phyloP scores from a whole-genome alignment of 2,329 filamentous ascomycete genomes.

The Aureobasidium sp. region DNA sequence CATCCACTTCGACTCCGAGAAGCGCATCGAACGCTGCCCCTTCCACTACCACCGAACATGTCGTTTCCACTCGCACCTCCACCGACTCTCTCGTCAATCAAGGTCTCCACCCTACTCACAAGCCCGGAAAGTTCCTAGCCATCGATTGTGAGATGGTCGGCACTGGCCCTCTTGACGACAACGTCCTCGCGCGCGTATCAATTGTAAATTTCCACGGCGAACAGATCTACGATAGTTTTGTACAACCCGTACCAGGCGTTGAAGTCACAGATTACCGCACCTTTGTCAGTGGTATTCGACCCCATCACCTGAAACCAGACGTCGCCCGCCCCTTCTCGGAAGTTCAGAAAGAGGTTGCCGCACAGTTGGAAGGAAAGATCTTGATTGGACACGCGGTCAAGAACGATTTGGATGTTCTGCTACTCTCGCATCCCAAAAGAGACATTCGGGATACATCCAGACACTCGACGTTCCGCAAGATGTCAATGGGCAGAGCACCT shows the following conservation, averaged over 20 bases:
- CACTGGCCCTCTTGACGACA: constrained; percentile 59
- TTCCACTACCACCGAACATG: constrained; percentile 54
- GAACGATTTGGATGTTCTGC: constrained; percentile 67
- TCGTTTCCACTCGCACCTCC: constrained; percentile 51
- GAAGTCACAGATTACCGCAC: constrained; percentile 92
- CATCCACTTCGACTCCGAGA: constrained; percentile 40
- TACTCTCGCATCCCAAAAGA: constrained; percentile 68
- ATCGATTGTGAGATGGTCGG: constrained; percentile 99
- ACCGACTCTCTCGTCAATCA: constrained; percentile 38
- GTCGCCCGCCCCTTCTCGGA: constrained; percentile 55
- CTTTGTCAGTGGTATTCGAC: constrained; percentile 70
- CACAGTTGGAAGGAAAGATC: constrained; percentile 62
- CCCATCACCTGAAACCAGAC: constrained; percentile 58
- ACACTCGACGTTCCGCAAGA: constrained; percentile 64
- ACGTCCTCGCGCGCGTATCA: constrained; percentile 77
- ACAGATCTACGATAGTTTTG: constrained; percentile 91
- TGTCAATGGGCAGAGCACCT: constrained; percentile 62
- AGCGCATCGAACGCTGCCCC: constrained; percentile 52
- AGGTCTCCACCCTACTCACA: constrained; percentile 45
- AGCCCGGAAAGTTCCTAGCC: constrained; percentile 82
- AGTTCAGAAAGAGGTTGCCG: constrained; percentile 66
- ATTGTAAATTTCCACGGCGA: constrained; percentile 89
- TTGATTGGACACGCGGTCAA: constrained; percentile 78
- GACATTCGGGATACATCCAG: constrained; percentile 81
- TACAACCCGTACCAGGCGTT: constrained; percentile 52